phyloP scores from a whole-genome alignment of 2,329 filamentous ascomycete species.

The Scleromitrula shiraiana region DNA sequence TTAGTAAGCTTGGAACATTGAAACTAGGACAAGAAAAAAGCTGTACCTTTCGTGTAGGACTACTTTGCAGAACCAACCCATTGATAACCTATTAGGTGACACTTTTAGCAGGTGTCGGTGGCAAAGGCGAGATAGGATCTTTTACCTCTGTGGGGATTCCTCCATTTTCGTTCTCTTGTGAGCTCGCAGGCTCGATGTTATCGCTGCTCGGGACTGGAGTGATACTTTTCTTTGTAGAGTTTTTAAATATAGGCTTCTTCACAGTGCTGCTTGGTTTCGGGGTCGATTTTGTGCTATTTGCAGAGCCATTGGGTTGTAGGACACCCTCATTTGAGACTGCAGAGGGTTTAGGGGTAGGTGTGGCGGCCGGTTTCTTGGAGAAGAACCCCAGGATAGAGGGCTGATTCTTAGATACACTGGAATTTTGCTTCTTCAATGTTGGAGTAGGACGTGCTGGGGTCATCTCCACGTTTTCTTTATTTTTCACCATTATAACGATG shows the following conservation, averaged over 20 bases:
- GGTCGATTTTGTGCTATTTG: constrained; percentile 30
- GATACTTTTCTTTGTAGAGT: constrained; percentile 34
- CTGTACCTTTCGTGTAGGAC: constrained; percentile 71
- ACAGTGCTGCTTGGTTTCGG: constrained; percentile 28
- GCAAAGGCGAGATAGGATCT: constrained; percentile 41
- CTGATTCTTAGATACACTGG: constrained; percentile 46
- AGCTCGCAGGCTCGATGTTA: constrained; percentile 56
- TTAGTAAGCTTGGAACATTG: background rate
- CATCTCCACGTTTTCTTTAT: constrained; percentile 12
- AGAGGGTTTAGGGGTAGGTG: constrained; percentile 22
- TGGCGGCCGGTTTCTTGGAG: constrained; percentile 45
- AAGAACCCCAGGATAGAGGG: constrained; percentile 76
- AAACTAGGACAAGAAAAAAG: background rate
- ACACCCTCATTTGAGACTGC: constrained; percentile 18
- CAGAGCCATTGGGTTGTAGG: constrained; percentile 28
- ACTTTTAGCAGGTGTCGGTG: constrained; percentile 36
- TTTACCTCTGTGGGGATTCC: constrained; percentile 39
- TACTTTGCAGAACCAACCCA: constrained; percentile 45
- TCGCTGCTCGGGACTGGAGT: constrained; percentile 81
- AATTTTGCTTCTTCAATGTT: constrained; percentile 26
- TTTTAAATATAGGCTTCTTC: constrained; percentile 35
- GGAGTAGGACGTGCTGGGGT: constrained; percentile 25
- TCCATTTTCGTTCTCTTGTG: constrained; percentile 53
- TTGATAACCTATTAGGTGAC: constrained; percentile 35
- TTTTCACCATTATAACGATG: constrained; percentile 19